phyloP scores from a whole-genome alignment of 2,329 filamentous ascomycete genomes.

The Hypoxylon sp. region DNA sequence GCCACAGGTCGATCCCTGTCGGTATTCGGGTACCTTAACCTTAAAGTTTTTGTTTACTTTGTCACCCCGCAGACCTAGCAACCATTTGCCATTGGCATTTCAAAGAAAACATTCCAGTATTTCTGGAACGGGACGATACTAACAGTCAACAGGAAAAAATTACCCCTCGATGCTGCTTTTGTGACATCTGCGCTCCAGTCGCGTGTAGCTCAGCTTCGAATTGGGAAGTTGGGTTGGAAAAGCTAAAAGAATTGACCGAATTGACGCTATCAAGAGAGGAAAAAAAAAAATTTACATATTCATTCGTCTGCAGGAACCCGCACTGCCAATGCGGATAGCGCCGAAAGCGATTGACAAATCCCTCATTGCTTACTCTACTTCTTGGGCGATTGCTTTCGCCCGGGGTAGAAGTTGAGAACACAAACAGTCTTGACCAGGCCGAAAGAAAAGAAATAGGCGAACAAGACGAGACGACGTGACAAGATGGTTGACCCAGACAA shows the following conservation, averaged over 20 bases:
- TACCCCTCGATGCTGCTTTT: constrained; percentile 3
- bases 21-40: constrained; percentile 17
- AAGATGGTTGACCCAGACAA: constrained; percentile 69
- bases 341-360: constrained; percentile 24
- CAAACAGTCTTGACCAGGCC: not conserved
- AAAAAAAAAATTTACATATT: constrained; percentile 13
- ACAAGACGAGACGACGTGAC: constrained; percentile 16
- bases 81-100: constrained; percentile 32
- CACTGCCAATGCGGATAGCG: constrained; percentile 31
- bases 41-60: constrained; percentile 51
- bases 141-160: constrained; percentile 25
- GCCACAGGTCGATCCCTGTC: constrained; percentile 30
- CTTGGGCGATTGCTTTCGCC: constrained; percentile 6
- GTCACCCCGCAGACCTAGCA: constrained; percentile 49
- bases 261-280: constrained; percentile 10
- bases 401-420: constrained; percentile 10
- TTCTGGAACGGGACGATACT: constrained; percentile 26
- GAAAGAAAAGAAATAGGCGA: constrained; percentile 7
- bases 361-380: constrained; percentile 19
- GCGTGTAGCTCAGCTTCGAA: constrained; percentile 7
- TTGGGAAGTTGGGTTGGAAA: constrained; percentile 7
- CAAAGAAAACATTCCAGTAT: constrained; percentile 34
- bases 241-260: not conserved
- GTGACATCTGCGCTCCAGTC: not conserved
- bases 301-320: constrained; percentile 25